A percentile compares a stretch with the other conserved stretches of the same genome.
Conservation (phyloP, 1,284 basidiomycete genomes). For the Athelia psychrophila region DNA sequence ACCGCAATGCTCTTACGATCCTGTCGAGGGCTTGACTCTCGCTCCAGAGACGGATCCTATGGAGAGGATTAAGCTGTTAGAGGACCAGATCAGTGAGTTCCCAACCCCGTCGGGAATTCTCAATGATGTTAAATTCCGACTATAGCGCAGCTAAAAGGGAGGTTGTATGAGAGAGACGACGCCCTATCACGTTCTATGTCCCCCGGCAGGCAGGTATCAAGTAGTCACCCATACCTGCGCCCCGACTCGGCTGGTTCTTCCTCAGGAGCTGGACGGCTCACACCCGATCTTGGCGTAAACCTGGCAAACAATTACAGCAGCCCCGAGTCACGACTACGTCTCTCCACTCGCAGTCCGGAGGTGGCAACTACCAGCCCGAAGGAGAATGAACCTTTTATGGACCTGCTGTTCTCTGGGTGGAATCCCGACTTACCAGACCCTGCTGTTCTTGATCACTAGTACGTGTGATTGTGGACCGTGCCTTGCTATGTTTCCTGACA, state of each 20-base stretch:
- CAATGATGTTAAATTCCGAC: neutral
- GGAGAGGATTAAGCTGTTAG: conserved; percentile 73
- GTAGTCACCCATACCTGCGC: conserved; percentile 1
- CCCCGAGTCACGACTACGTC: neutral
- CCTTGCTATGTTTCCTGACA: conserved; percentile 7
- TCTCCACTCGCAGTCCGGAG: conserved; percentile 44
- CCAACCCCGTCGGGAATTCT: neutral
- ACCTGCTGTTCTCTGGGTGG: conserved; percentile 73
- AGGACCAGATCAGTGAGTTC: conserved; percentile 68
- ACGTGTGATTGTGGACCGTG: conserved; percentile 24
- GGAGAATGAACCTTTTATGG: conserved; percentile 50
- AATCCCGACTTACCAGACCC: conserved; percentile 79
- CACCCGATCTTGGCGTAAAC: neutral
- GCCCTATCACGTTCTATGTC: conserved; percentile 36
- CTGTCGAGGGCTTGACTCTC: conserved; percentile 73
- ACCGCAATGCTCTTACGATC: conserved; percentile 80
- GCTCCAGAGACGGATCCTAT: conserved; percentile 71
- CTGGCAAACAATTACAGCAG: neutral
- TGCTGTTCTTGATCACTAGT: conserved; percentile 71
- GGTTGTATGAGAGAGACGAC: conserved; percentile 51
- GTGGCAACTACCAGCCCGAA: conserved; percentile 32
- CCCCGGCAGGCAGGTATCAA: conserved; percentile 27
- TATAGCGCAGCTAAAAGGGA: conserved; percentile 60
- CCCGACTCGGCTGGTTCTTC: neutral
- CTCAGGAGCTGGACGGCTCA: neutral